phyloP scores from a whole-genome alignment of 2,329 filamentous ascomycete species.

The Xylariomycetidae sp. region DNA sequence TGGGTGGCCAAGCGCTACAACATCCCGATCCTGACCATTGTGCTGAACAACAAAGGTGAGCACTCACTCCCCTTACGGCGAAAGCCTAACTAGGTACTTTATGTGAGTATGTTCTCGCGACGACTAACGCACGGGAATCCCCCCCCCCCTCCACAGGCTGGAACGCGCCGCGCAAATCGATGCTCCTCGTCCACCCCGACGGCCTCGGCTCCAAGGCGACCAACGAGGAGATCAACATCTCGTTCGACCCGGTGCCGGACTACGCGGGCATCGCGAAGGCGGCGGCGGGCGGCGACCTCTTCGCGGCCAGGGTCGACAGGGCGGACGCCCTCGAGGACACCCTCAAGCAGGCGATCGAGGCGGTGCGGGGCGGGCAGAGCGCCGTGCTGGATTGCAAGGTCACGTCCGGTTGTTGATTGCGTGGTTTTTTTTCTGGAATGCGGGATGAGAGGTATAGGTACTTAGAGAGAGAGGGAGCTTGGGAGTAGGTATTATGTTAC shows the following conservation, averaged over 20 bases:
- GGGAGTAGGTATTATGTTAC: too few relatives aligned
- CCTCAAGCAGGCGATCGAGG: conserved; percentile 43
- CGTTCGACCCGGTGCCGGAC: conserved; percentile 51
- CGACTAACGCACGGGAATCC: too few relatives aligned
- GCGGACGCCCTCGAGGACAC: conserved; percentile 40
- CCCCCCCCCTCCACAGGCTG: conserved; percentile 39
- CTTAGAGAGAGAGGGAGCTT: too few relatives aligned
- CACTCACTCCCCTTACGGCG: conserved; percentile 2
- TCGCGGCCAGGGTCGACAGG: conserved; percentile 41
- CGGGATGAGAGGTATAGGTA: too few relatives aligned
- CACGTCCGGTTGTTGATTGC: conserved; percentile 35
- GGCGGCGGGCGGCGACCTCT: conserved; percentile 48
- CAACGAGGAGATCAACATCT: conserved; percentile 59
- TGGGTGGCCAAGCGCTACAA: conserved; percentile 50
- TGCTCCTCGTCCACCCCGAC: conserved; percentile 52
- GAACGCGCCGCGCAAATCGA: conserved; percentile 53
- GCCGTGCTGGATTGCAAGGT: conserved; percentile 51
- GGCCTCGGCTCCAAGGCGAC: conserved; percentile 47
- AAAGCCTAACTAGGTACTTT: too few relatives aligned
- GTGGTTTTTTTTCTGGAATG: too few relatives aligned
- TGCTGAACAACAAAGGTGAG: conserved; percentile 51
- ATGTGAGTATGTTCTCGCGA: too few relatives aligned
- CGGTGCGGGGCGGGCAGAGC: conserved; percentile 43
- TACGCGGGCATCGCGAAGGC: conserved; percentile 57
- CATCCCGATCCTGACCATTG: conserved; percentile 48